A percentile compares a stretch with the other conserved stretches of the same genome.
phyloP scores from a whole-genome alignment of 108 stramenopile genomes.

The Pseudonitzschia pungens region DNA sequence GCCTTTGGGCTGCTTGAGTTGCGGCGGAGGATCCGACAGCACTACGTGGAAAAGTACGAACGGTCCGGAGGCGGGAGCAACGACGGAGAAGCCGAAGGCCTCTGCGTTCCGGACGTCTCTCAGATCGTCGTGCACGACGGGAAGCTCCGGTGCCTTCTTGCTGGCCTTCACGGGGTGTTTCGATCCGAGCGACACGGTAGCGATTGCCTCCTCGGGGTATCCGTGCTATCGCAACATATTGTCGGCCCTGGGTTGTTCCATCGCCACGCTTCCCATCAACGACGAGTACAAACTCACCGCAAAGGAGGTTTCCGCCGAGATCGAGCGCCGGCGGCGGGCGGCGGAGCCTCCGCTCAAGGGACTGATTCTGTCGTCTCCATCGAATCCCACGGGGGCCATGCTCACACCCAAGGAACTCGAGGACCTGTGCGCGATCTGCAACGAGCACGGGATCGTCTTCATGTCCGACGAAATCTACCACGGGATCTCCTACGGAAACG shows the following conservation, averaged over 20 bases:
- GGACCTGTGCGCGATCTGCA: constrained; percentile 81
- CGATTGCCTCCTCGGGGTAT: constrained; percentile 83
- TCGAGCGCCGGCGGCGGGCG: constrained; percentile 42
- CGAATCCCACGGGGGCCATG: constrained; percentile 92
- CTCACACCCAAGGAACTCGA: constrained; percentile 71
- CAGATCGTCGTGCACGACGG: constrained; percentile 85
- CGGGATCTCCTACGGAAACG: constrained; percentile 85
- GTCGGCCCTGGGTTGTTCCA: constrained; percentile 64
- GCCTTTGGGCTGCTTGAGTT: constrained; percentile 83
- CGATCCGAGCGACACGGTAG: constrained; percentile 81
- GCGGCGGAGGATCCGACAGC: constrained; percentile 62
- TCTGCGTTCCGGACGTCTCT: constrained; percentile 33
- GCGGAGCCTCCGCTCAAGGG: constrained; percentile 60
- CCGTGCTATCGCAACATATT: constrained; percentile 95
- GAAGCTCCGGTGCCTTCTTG: constrained; percentile 85
- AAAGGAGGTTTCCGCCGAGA: constrained; percentile 59
- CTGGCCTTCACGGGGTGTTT: constrained; percentile 88
- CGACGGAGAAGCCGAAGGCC: constrained; percentile 8
- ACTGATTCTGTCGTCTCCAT: constrained; percentile 79
- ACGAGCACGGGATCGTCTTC: constrained; percentile 75
- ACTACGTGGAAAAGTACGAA: constrained; percentile 68
- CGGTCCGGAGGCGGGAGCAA: not conserved
- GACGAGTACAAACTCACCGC: constrained; percentile 85
- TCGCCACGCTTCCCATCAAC: constrained; percentile 69
- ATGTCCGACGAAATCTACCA: constrained; percentile 96